A percentile compares a stretch with the other conserved stretches of the same genome.
Evolutionary conservation across 2,329 filamentous ascomycete species (phyloP).

Genomic region (Alternaria alternata): DNA sequence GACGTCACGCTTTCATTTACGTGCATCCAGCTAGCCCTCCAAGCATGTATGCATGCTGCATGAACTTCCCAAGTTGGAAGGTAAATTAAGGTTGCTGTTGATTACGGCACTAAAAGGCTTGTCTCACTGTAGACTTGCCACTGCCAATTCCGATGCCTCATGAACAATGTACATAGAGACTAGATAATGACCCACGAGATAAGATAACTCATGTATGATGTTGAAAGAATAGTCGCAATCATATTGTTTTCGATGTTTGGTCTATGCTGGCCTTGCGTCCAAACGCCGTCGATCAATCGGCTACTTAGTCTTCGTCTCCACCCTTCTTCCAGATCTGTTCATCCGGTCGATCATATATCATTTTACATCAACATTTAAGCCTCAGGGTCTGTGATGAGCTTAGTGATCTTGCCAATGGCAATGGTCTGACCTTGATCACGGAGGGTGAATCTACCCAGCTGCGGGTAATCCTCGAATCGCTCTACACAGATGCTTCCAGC

Average conservation of each 20-base stretch:
- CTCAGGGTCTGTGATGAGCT: slow-evolving; percentile 66
- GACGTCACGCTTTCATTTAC: not conserved
- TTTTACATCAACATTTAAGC: slow-evolving; percentile 16
- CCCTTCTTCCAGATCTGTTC: not conserved
- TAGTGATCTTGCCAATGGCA: slow-evolving; percentile 98
- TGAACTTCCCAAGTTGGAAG: slow-evolving; percentile 25
- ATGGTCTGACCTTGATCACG: slow-evolving; percentile 88
- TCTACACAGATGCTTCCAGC: slow-evolving; percentile 91
- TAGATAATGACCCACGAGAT: not conserved
- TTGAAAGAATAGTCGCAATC: not conserved
- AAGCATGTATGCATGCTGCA: not conserved
- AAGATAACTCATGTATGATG: not conserved
- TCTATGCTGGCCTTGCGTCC: slow-evolving; percentile 9
- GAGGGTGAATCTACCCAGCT: slow-evolving; percentile 56
- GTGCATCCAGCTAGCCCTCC: not conserved
- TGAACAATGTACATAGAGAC: not conserved
- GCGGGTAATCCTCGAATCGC: slow-evolving; percentile 93
- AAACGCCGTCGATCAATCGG: slow-evolving; percentile 1
- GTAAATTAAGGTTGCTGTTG: slow-evolving; percentile 39
- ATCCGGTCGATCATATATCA: not conserved
- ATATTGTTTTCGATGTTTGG: slow-evolving; percentile 14
- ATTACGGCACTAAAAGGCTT: slow-evolving; percentile 48
- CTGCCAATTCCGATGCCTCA: not conserved
- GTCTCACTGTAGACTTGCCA: slow-evolving; percentile 22
- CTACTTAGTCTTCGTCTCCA: not conserved